These are phyloP conservation scores for Trametes sp. DNA, from an alignment of 1,284 basidiomycete species.

Conservation along the genomic window DNA sequence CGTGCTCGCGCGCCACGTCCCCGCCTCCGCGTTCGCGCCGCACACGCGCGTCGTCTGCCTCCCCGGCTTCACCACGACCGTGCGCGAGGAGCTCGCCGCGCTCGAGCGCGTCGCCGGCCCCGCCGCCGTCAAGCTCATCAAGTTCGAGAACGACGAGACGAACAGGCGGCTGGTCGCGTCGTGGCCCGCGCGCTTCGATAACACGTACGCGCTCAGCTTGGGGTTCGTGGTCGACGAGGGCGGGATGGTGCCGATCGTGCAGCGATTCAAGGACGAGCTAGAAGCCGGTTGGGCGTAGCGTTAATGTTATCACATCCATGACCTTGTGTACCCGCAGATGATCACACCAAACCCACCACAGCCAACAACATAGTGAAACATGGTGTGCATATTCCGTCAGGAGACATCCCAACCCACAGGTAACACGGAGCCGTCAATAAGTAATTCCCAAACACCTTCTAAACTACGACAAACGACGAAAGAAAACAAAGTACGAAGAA, in stretches of 20 bases:
- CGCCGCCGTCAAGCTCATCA: slow-evolving; percentile 47
- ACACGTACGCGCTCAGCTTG: slow-evolving; percentile 51
- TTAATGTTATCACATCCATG: not conserved
- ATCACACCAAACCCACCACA: not conserved
- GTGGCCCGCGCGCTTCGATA: slow-evolving; percentile 57
- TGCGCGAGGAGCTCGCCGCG: slow-evolving; percentile 54
- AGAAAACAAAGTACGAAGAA: not conserved
- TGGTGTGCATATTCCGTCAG: slow-evolving; percentile 3
- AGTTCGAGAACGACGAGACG: slow-evolving; percentile 52
- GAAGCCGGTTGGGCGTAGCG: slow-evolving; percentile 32
- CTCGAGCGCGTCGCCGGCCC: slow-evolving; percentile 51
- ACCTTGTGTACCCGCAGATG: not conserved
- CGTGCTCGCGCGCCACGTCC: slow-evolving; percentile 59
- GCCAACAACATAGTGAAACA: too few relatives aligned
- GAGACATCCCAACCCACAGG: not conserved
- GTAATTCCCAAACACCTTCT: slow-evolving; percentile 14
- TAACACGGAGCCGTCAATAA: slow-evolving; percentile 3
- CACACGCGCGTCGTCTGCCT: slow-evolving; percentile 62
- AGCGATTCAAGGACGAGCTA: slow-evolving; percentile 48
- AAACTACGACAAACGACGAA: slow-evolving; percentile 1
- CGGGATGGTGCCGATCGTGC: slow-evolving; percentile 54
- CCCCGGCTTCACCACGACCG: slow-evolving; percentile 57
- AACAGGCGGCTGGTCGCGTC: slow-evolving; percentile 54
- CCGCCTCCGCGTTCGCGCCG: slow-evolving; percentile 50
- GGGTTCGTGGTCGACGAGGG: slow-evolving; percentile 55